Evolutionary conservation across 495 filamentous ascomycete species (phyloP).

Genomic region (Penicillium samsonianum): DNA sequence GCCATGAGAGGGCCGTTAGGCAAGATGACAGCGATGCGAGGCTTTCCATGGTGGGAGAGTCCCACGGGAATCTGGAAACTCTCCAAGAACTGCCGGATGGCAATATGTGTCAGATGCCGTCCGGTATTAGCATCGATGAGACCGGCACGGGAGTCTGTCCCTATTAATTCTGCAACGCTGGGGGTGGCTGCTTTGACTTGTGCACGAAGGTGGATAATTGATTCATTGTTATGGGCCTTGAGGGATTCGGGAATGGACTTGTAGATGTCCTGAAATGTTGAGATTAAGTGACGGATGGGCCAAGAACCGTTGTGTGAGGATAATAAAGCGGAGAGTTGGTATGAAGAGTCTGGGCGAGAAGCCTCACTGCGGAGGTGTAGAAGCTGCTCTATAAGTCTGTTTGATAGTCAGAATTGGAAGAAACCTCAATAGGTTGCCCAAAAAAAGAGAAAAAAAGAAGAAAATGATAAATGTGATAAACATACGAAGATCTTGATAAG

Average conservation of each 20-base stretch:
- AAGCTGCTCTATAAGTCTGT: constrained; percentile 19
- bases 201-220: constrained; percentile 9
- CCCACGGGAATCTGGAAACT: constrained; percentile 17
- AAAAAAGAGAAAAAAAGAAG: neutral
- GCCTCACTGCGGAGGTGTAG: constrained; percentile 16
- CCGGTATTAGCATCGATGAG: constrained; percentile 18
- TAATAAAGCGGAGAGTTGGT: constrained; percentile 14
- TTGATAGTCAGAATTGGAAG: neutral
- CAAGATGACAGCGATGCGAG: constrained; percentile 23
- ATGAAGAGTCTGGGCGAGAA: constrained; percentile 13
- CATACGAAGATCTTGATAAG: constrained; percentile 12
- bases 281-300: constrained; percentile 13
- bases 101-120: constrained; percentile 15
- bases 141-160: constrained; percentile 18
- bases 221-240: constrained; percentile 16
- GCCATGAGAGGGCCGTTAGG: constrained; percentile 25
- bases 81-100: constrained; percentile 20
- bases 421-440: neutral
- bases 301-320: constrained; percentile 14
- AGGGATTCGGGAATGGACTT: constrained; percentile 15
- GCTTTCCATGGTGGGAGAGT: constrained; percentile 19
- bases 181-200: constrained; percentile 18
- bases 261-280: constrained; percentile 20
- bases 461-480: neutral
- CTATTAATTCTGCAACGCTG: constrained; percentile 12